phyloP scores from a whole-genome alignment of 169 alveolate genomes.

The Plasmodium knowlesi region DNA sequence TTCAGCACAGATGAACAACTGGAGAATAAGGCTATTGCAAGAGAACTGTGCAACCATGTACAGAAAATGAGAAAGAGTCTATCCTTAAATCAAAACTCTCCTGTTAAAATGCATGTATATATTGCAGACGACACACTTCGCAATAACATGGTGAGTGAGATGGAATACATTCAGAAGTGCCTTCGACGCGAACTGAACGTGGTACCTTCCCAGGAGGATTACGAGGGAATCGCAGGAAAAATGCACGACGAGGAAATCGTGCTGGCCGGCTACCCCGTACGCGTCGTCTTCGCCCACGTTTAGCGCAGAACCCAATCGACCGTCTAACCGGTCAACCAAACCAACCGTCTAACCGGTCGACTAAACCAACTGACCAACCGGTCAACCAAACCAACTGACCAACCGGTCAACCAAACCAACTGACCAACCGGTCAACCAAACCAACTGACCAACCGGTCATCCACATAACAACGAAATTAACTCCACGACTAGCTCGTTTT shows the following conservation, averaged over 20 bases:
- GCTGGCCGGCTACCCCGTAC: neutral
- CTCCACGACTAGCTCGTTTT: too few relatives aligned
- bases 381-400: too few relatives aligned
- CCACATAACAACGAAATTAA: too few relatives aligned
- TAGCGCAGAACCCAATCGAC: neutral
- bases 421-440: too few relatives aligned
- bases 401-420: too few relatives aligned
- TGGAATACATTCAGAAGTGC: constrained; percentile 30
- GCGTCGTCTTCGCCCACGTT: constrained; percentile 18
- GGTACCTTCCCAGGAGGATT: neutral
- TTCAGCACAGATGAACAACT: constrained; percentile 83
- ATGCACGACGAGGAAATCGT: constrained; percentile 28
- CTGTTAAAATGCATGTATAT: constrained; percentile 21
- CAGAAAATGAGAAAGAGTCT: constrained; percentile 85
- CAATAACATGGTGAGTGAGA: constrained; percentile 26
- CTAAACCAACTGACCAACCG: too few relatives aligned
- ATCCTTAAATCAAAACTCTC: constrained; percentile 46
- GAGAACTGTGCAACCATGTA: constrained; percentile 86
- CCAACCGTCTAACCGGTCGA: too few relatives aligned
- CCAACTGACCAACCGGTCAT: too few relatives aligned
- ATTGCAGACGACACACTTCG: constrained; percentile 7
- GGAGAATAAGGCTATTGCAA: constrained; percentile 80
- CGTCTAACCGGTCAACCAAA: too few relatives aligned
- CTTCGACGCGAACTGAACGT: constrained; percentile 16
- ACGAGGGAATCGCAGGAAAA: neutral